These are phyloP conservation scores for Cichorium intybus DNA, from an alignment of 140 eudicot genomes.

Conservation along the genomic window DNA sequence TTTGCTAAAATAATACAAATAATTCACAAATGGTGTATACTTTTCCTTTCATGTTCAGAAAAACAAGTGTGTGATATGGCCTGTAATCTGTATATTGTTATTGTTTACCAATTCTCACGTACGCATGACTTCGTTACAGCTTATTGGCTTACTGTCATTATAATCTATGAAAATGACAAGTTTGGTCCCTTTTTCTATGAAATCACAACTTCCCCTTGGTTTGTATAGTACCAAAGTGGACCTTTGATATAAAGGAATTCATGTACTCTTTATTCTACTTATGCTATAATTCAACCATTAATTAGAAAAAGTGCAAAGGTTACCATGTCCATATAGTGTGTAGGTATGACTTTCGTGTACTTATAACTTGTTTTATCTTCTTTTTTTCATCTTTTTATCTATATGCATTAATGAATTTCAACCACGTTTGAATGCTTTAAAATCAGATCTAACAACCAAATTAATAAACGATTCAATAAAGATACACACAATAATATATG, in stretches of 20 bases:
- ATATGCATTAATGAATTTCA: neutral
- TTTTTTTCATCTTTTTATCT: neutral
- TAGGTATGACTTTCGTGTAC: slow-evolving; percentile 18
- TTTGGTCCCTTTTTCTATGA: slow-evolving; percentile 16
- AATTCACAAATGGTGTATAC: no score
- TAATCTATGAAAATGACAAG: neutral
- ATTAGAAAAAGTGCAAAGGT: slow-evolving; percentile 11
- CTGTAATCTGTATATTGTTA: neutral
- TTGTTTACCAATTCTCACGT: neutral
- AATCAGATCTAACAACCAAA: neutral
- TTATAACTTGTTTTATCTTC: slow-evolving; percentile 8
- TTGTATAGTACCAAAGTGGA: slow-evolving; percentile 24
- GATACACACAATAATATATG: neutral
- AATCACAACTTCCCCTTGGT: neutral
- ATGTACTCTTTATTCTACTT: slow-evolving; percentile 31
- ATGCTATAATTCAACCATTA: slow-evolving; percentile 18
- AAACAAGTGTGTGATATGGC: neutral
- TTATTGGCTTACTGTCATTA: slow-evolving; percentile 5
- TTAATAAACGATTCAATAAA: neutral
- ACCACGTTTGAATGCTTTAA: neutral
- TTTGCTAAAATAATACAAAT: no score
- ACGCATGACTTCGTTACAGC: slow-evolving; percentile 19
- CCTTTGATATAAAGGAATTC: slow-evolving; percentile 28
- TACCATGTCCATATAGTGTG: slow-evolving; percentile 8
- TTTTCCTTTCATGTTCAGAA: neutral